These are phyloP conservation scores for Chaetomium tenue DNA, from an alignment of 495 filamentous ascomycete species.

Conservation along the genomic window DNA sequence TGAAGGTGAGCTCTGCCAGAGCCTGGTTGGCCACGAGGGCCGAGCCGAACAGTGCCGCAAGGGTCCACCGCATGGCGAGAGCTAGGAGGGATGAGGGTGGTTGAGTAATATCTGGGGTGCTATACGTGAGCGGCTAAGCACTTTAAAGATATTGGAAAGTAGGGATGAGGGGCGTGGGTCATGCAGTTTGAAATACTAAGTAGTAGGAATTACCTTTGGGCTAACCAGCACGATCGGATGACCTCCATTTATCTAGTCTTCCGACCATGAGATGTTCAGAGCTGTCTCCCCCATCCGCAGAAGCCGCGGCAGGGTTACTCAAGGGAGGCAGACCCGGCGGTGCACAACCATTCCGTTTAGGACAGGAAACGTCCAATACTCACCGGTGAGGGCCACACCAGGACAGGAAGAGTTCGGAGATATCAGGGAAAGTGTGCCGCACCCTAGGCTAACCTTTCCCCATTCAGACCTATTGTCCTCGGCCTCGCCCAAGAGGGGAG, in stretches of 20 bases:
- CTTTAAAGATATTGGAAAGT: not conserved
- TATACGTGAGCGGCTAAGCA: not conserved
- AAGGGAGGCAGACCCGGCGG: not conserved
- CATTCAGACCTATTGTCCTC: conserved; percentile 13
- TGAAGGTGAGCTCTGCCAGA: conserved; percentile 28
- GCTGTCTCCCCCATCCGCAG: not conserved
- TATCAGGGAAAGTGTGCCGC: conserved; percentile 13
- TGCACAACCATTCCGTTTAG: conserved; percentile 15
- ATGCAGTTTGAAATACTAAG: not conserved
- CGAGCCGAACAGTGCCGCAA: conserved; percentile 18
- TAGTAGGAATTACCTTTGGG: not conserved
- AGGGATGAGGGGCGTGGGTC: not conserved
- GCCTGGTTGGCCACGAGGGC: conserved; percentile 23
- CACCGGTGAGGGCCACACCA: conserved; percentile 1
- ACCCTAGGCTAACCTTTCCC: conserved; percentile 16
- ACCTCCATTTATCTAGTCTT: conserved; percentile 18
- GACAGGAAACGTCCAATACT: not conserved
- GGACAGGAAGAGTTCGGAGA: not conserved
- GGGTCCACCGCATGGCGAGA: conserved; percentile 24
- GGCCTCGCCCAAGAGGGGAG: conserved; percentile 14
- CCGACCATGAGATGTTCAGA: not conserved
- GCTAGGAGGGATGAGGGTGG: not conserved
- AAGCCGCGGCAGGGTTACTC: conserved; percentile 16
- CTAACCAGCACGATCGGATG: conserved; percentile 8
- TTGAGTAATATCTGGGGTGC: conserved; percentile 17